Evolutionary conservation across 148 eudicot species (phyloP), one percentile per base, ranked within the genome.

Genomic region (Rheum nobile): DNA sequence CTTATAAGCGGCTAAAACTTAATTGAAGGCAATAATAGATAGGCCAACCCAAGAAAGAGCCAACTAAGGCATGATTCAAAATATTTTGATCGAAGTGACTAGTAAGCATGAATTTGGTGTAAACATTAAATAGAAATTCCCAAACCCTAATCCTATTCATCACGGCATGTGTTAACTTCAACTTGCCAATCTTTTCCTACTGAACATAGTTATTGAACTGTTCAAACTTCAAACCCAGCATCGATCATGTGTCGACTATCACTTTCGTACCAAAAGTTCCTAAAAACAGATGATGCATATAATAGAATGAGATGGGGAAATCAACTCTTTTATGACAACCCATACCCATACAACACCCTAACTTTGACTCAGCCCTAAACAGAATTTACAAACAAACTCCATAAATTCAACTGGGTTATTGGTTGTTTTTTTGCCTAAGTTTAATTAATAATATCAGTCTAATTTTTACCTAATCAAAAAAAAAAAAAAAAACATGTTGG

Each of bases 151-250:
- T 28, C 67, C 34, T 59, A 26, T 59, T 12, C 16, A 59, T 10
- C 32, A 59, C 34, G 67, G 28, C 16, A 59, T 28, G 34, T 59
- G 67, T 59, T 59, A 10, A 59, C 17, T 28, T 59, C 67, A 59
- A 59, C 67, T 59, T 59, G 67, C 4, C 61, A 54, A 52, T 52
- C 24, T 52, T 52, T 52, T 52, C 59, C 59, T 22, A 46, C 6
- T 46, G 52, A n/a, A 6, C 4, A 28, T 59, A 8, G 6, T 59
- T 59, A 24, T 59, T 59, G 34, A 59, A 59, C 67, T 11, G 34
- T 59, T 59, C 34, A 59, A 59, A 24, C 61, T 59, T 59, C 67
- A 59, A 59, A 26, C 19, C 34, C 67, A 59, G 67, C 67, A 59
- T 28, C 67, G 67, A 65, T 65, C 70, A 65, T 65, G 39, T 65